Evolutionary conservation across 805 yeast genomes (phyloP).

Genomic region (Pichia phayaonensis): DNA sequence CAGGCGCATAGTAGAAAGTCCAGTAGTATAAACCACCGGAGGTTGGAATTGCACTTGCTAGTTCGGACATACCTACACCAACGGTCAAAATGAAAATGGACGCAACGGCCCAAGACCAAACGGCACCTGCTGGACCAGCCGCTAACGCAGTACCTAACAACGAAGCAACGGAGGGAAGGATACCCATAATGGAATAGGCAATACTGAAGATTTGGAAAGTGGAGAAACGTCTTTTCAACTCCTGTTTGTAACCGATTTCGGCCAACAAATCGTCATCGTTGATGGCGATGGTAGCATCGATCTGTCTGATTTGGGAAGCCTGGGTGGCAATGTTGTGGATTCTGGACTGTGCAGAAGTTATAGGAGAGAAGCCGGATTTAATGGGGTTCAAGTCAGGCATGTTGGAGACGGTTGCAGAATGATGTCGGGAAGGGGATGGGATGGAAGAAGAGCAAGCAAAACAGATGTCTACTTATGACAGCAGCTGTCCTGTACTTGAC

Average conservation of each 20-base stretch:
- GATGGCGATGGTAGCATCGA: conserved; percentile 23
- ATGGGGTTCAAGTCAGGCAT: not conserved
- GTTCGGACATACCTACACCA: conserved; percentile 55
- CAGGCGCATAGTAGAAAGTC: conserved; percentile 61
- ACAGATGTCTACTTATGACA: too few species aligned
- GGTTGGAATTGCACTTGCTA: conserved; percentile 63
- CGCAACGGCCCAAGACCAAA: conserved; percentile 58
- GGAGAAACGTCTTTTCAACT: conserved; percentile 51
- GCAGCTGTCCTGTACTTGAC: too few species aligned
- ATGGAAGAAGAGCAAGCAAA: too few species aligned
- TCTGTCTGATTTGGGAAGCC: conserved; percentile 21
- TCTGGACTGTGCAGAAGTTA: conserved; percentile 10
- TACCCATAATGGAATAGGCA: conserved; percentile 56
- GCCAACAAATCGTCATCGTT: conserved; percentile 32
- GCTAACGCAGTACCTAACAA: conserved; percentile 44
- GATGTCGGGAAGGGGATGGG: too few species aligned
- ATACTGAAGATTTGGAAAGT: conserved; percentile 53
- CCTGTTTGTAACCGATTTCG: conserved; percentile 59
- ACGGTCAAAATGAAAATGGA: conserved; percentile 41
- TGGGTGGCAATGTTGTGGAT: conserved; percentile 12
- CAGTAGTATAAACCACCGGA: conserved; percentile 66
- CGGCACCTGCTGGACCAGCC: conserved; percentile 57
- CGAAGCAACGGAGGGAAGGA: conserved; percentile 58
- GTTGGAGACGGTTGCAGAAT: not conserved
- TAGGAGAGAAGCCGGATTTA: conserved; percentile 11